These are phyloP conservation scores for Curvularia eragrostidis DNA, from an alignment of 2,329 filamentous ascomycete genomes.

Conservation along the genomic window DNA sequence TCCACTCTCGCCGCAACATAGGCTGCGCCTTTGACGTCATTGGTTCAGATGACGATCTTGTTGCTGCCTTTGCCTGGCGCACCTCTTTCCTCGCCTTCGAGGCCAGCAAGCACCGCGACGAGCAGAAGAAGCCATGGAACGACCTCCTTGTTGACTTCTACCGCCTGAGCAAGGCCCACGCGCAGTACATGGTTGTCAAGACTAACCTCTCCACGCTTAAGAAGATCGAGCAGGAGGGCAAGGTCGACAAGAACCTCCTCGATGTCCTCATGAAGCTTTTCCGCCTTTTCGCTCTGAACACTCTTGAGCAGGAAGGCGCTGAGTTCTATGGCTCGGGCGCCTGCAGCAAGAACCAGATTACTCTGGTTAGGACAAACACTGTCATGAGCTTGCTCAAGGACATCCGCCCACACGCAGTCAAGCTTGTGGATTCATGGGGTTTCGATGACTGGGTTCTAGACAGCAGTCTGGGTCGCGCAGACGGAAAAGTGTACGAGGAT, in stretches of 20 bases:
- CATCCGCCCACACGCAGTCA: constrained; percentile 74
- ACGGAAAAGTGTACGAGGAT: constrained; percentile 80
- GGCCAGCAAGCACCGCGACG: constrained; percentile 74
- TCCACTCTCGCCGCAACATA: constrained; percentile 69
- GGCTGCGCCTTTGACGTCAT: constrained; percentile 78
- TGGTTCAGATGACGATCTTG: constrained; percentile 72
- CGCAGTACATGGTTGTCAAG: constrained; percentile 79
- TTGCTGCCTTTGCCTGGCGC: constrained; percentile 77
- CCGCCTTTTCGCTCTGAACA: constrained; percentile 69
- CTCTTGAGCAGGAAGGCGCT: constrained; percentile 70
- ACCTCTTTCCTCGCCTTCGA: constrained; percentile 77
- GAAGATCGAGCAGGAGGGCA: constrained; percentile 57
- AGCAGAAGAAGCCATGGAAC: constrained; percentile 78
- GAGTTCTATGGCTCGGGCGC: constrained; percentile 77
- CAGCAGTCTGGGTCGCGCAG: constrained; percentile 70
- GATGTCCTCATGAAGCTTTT: constrained; percentile 70
- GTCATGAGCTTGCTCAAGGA: constrained; percentile 75
- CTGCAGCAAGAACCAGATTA: constrained; percentile 74
- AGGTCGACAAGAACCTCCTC: constrained; percentile 65
- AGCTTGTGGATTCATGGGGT: constrained; percentile 75
- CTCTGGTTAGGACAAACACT: constrained; percentile 69
- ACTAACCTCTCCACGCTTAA: constrained; percentile 77
- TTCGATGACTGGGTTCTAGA: constrained; percentile 82
- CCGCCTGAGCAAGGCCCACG: constrained; percentile 75
- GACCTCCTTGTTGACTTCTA: constrained; percentile 79